Evolutionary conservation across 257 asterid species (phyloP).

Genomic region (Nicotiana otophora): DNA sequence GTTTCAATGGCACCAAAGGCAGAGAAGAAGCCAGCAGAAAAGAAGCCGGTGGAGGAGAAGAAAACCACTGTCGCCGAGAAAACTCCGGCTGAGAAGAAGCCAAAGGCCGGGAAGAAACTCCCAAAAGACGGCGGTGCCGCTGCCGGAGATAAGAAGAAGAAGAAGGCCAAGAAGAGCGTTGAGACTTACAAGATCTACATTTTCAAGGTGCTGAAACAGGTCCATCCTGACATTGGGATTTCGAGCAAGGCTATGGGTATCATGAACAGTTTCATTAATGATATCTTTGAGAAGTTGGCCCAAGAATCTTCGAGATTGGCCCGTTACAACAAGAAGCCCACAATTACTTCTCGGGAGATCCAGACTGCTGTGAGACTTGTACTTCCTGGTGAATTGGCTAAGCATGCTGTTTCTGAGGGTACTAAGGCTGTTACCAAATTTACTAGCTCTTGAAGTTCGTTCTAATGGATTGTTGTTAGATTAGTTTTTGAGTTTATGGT

Average conservation of each 20-base stretch:
- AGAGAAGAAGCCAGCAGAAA: constrained; percentile 36
- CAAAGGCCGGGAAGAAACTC: constrained; percentile 67
- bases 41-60: constrained; percentile 60
- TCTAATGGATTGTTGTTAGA: neutral
- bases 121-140: constrained; percentile 49
- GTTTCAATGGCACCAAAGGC: constrained; percentile 51
- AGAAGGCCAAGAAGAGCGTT: constrained; percentile 42
- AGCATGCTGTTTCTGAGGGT: constrained; percentile 69
- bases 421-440: constrained; percentile 66
- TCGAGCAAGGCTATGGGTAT: constrained; percentile 73
- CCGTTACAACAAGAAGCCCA: constrained; percentile 60
- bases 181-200: constrained; percentile 74
- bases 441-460: constrained; percentile 38
- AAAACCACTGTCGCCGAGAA: constrained; percentile 38
- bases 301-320: constrained; percentile 54
- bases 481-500: neutral
- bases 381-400: constrained; percentile 60
- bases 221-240: constrained; percentile 57
- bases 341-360: constrained; percentile 53
- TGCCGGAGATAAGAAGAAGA: constrained; percentile 61
- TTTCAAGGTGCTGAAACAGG: constrained; percentile 63
- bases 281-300: constrained; percentile 54
- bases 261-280: constrained; percentile 50
- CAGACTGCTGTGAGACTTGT: constrained; percentile 54
- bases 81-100: constrained; percentile 60